Percentiles rank a stretch among this genome's conserved stretches.
Evolutionary conservation across 495 filamentous ascomycete species (phyloP).

Genomic region (Penicillium chermesinum): DNA sequence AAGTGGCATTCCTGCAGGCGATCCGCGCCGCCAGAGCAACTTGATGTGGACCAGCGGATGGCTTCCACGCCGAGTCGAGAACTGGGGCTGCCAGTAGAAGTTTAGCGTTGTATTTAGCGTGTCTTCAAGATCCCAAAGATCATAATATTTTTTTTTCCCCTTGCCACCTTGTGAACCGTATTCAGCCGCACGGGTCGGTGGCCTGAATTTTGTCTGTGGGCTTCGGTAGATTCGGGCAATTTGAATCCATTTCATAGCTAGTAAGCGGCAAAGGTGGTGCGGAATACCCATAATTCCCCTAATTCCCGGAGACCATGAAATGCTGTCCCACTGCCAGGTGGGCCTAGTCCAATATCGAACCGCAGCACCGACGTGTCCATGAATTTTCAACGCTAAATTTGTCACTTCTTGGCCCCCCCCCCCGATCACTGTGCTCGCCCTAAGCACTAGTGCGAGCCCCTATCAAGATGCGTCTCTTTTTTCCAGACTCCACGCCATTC

Average conservation of each 20-base stretch:
- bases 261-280: too few relatives aligned
- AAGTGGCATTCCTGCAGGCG: constrained; percentile 20
- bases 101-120: neutral
- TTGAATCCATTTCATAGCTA: too few relatives aligned
- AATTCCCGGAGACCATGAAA: too few relatives aligned
- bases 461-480: neutral
- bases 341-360: too few relatives aligned
- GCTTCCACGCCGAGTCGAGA: constrained; percentile 16
- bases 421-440: neutral
- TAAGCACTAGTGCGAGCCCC: neutral
- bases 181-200: neutral
- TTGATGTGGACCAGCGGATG: constrained; percentile 26
- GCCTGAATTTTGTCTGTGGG: too few relatives aligned
- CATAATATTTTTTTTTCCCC: neutral
- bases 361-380: too few relatives aligned
- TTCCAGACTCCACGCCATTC: neutral
- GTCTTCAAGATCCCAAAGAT: constrained; percentile 2
- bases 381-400: too few relatives aligned
- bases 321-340: too few relatives aligned
- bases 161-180: neutral
- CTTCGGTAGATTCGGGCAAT: too few relatives aligned
- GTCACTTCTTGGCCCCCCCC: too few relatives aligned
- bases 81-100: constrained; percentile 14
- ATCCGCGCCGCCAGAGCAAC: constrained; percentile 18
- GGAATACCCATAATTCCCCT: too few relatives aligned